Evolutionary conservation across 257 asterid genomes (phyloP).

Genomic region (Primulina huaijiensis): DNA sequence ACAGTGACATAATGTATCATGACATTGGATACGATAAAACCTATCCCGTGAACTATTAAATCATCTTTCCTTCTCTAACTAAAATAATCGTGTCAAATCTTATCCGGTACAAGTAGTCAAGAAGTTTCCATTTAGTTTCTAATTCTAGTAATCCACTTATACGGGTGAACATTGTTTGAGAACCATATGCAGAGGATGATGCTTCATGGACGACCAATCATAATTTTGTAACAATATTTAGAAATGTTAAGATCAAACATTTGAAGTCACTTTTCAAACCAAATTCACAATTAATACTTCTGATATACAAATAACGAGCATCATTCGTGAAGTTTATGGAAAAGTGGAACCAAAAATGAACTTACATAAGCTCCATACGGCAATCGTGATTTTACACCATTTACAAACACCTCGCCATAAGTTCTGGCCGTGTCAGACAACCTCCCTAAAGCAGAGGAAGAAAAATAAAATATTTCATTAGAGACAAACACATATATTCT

Average conservation of each 20-base stretch:
- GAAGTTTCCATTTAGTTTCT: slow-evolving; percentile 12
- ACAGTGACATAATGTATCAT: too few species aligned
- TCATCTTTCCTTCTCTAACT: neutral
- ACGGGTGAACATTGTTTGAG: slow-evolving; percentile 1
- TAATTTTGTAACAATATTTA: neutral
- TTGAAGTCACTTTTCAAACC: slow-evolving; percentile 4
- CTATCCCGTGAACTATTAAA: neutral
- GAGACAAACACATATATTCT: slow-evolving; percentile 4
- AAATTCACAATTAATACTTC: slow-evolving; percentile 15
- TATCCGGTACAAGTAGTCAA: neutral
- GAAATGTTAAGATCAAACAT: slow-evolving; percentile 1
- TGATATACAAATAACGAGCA: slow-evolving; percentile 7
- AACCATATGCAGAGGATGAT: neutral
- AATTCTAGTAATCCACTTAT: neutral
- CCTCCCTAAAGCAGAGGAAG: slow-evolving; percentile 58
- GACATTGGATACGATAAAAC: neutral
- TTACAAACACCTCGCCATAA: slow-evolving; percentile 86
- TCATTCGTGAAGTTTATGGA: slow-evolving; percentile 13
- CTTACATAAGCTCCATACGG: slow-evolving; percentile 93
- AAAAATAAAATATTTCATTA: slow-evolving; percentile 5
- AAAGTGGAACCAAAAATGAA: slow-evolving; percentile 21
- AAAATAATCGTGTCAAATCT: neutral
- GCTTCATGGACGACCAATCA: slow-evolving; percentile 9
- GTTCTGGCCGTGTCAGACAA: slow-evolving; percentile 74
- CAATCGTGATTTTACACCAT: slow-evolving; percentile 66